Conservation (phyloP, 768 basidiomycete species). For the Gloeostereum incarnatum region DNA sequence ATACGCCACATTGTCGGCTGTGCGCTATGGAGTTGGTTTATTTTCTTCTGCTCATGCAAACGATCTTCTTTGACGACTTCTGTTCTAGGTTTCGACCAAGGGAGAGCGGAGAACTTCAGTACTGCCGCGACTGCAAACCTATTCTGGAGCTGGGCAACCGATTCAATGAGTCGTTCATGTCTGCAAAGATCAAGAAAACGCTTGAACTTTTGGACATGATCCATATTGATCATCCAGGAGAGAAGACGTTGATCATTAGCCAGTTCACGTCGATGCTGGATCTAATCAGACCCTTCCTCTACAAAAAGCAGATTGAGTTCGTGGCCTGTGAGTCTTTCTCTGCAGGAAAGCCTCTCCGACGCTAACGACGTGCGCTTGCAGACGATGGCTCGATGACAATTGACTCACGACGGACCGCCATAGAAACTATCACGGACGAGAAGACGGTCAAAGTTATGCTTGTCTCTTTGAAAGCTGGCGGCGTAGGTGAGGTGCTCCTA, state of each 20-base stretch:
- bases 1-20: conserved; percentile 68
- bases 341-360: conserved; percentile 4
- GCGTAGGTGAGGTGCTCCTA: conserved; percentile 32
- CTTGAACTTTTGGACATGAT: conserved; percentile 63
- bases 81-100: conserved; percentile 17
- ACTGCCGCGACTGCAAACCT: conserved; percentile 40
- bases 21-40: conserved; percentile 61
- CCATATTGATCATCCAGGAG: conserved; percentile 43
- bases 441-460: conserved; percentile 63
- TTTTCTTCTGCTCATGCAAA: background rate
- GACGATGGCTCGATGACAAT: conserved; percentile 86
- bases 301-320: conserved; percentile 54
- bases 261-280: conserved; percentile 89
- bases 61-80: background rate
- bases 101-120: conserved; percentile 26
- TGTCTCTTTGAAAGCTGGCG: conserved; percentile 95
- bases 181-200: conserved; percentile 84
- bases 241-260: conserved; percentile 96
- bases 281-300: conserved; percentile 79
- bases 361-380: conserved; percentile 17
- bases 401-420: conserved; percentile 63
- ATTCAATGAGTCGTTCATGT: conserved; percentile 42
- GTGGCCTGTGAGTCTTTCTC: conserved; percentile 70
- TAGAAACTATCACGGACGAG: conserved; percentile 63
- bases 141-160: conserved; percentile 49